Base-by-base conservation (phyloP, 2,329 filamentous ascomycete species). In the Sporothrix phasma region DNA sequence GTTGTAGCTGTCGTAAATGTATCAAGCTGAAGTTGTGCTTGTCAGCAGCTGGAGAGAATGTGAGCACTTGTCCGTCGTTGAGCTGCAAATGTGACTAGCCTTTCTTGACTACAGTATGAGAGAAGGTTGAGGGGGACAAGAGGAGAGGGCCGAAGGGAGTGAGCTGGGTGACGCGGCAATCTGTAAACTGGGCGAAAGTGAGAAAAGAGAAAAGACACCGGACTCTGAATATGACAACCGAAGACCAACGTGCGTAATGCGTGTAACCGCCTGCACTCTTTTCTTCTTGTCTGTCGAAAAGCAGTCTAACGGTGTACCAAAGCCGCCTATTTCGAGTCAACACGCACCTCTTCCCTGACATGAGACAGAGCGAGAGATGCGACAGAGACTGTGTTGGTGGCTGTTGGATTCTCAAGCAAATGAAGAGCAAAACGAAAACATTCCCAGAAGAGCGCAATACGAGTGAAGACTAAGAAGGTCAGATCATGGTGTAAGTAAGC, bases 231-330 rank as follows among this genome's bases (percentile, higher is more conserved):
- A 61, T 34, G 51, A 49, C 31, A 49, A 39, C 29, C 58, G 43
- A 41, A 51, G 7, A 54, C 39, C 60, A 62, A 65, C 64, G 64
- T 56, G 60, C 64, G 64, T 62, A 65, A 65, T 62, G 60, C 43
- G 64, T 65, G 64, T 65, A 62, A 65, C 60, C 43, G 26, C 24
- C 24, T 43, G 17, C 24, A n/a, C 11, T 29, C 22, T 51, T 37
- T 37, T 13, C 11, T 49, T 39, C 10, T 22, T 34, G 29, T 47
- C 63, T 58, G 64, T 65, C 64, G 46, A 65, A 51, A 65, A 46
- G 64, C 41, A 46, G 64, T 59, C 53, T 53, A 60, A 62, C 53
- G 53, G 46, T 31, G 60, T 54, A 62, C 64, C 47, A 59, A 58
- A 41, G 13, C 47, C 63, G 47, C 59, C 47, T 64, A 61, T 56